Base-by-base conservation (phyloP, 2,329 filamentous ascomycete species). In the Ascochyta fabae region DNA sequence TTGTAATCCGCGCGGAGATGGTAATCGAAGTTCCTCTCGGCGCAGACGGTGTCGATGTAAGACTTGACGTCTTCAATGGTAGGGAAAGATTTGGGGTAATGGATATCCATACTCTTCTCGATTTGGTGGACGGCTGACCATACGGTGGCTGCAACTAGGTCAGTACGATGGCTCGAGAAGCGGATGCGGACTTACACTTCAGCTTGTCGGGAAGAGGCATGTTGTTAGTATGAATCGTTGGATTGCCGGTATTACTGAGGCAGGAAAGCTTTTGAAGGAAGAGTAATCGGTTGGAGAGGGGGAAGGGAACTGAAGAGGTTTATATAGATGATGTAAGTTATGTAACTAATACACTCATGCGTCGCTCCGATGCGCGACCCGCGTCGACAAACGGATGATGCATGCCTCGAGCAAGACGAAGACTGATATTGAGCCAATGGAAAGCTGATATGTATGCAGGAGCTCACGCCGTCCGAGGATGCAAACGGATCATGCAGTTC, bases 51-150 rank as follows among this genome's bases (percentile, higher is more conserved):
- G 15, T 22, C 13, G 26, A 62, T 35, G 43, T 48, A 29, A 13
- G 8, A 10, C 27, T 58, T 60, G 10, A 50, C 58, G 12, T 43
- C 44, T 31, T 62, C 45, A 15, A 60, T 50, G 22, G 41, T 44
- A 24, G 43, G 2, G 26, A 62, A 56, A 19, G 8, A 46, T 4
- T 34, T 44, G 1, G 60, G 60, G 39, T 60, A 60, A 27, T 33
- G 34, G 39, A 13, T 31, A 12, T 42, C 22, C 7, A 45, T 15
- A 9, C 16, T 43, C 24, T 38, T 29, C 23, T 46, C 57, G 9
- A 49, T 45, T 0, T 33, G 9, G 19, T 36, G 19, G 23, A 50
- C 35, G 29, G 52, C 45, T 1, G 34, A 29, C 29, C 23, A 16
- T 26, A 50, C 7, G 16, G 36, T 40, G 23, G 15, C 52, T 55